Evolutionary conservation across 805 yeast species (phyloP).

Genomic region (Nakazawaea populi): DNA sequence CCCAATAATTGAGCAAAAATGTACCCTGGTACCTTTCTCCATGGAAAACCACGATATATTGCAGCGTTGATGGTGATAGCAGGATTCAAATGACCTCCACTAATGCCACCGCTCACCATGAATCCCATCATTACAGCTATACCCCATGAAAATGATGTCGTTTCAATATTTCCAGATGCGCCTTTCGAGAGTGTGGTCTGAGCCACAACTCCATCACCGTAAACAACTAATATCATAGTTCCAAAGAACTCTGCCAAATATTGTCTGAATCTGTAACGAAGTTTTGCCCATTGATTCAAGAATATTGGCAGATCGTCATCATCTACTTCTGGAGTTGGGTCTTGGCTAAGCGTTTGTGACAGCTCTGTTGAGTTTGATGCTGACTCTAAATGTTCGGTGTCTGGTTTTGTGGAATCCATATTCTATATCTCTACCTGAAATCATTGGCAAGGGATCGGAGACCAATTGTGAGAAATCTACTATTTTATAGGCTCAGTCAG

Average conservation of each 20-base stretch:
- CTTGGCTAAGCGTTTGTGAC: background rate
- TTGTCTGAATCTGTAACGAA: slow-evolving; percentile 34
- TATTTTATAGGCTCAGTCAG: no score
- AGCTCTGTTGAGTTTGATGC: no score
- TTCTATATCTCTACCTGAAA: no score
- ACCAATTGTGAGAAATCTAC: no score
- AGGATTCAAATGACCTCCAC: slow-evolving; percentile 56
- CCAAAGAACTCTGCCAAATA: slow-evolving; percentile 49
- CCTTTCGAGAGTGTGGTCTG: slow-evolving; percentile 34
- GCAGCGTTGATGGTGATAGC: slow-evolving; percentile 43
- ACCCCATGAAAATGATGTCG: slow-evolving; percentile 47
- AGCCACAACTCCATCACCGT: slow-evolving; percentile 45
- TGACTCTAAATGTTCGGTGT: no score
- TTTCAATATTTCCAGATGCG: slow-evolving; percentile 33
- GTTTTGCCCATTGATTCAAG: slow-evolving; percentile 22
- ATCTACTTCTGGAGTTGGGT: background rate
- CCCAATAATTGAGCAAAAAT: slow-evolving; percentile 43
- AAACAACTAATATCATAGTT: slow-evolving; percentile 35
- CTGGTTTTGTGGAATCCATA: no score
- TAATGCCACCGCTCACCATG: slow-evolving; percentile 45
- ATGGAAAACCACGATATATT: slow-evolving; percentile 45
- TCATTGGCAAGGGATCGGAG: no score
- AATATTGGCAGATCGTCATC: slow-evolving; percentile 9
- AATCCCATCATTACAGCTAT: slow-evolving; percentile 48
- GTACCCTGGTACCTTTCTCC: slow-evolving; percentile 40